Base-by-base conservation (phyloP, 139 green algal genomes). In the Zygnema circumcarinatum region DNA sequence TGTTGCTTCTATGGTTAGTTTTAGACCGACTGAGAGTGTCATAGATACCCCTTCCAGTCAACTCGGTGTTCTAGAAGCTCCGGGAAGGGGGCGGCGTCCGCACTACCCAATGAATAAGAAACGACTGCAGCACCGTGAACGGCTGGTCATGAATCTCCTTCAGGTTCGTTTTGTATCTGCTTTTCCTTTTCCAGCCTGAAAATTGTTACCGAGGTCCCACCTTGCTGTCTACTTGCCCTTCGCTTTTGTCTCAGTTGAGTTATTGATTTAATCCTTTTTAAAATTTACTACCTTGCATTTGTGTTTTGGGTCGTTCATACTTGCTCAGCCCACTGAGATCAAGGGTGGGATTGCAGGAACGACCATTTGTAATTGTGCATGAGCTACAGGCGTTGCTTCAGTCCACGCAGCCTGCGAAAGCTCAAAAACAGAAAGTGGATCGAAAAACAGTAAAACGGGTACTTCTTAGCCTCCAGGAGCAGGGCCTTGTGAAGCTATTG, bases 381-480 rank as follows among this genome's bases (percentile, higher is more conserved):
- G 47, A 62, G 47, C 16, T 62, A 16, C 47, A 62, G 16, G 47
- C 47, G 7, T 62, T 62, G 16, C 16, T 62, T 7, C 47, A 62
- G 16, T 7, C 47, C 47, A 7, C 7, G 16, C 47, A 62, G 16
- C 47, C 47, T 62, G 47, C 47, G 7, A 7, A 62, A 25, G 47
- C 47, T 16, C 47, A 62, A 62, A 62, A 62, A 16, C 16, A 7
- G 7, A 7, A 62, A 62, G 39, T 87, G 67, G 81, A 87, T 21
- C 81, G 81, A 11, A 82, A 84, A 54, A 87, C 81, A 22, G 31
- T 87, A 22, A 31, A 72, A 21, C 67, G 81, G 67, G 31, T 87
- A 0, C 36, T 87, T 35, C 38, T 39, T 21, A 36, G 38, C 67
- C 81, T 87, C 38, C 81, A 54, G 20, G 38, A 38, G 1, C 33